Conservation (phyloP, 192 early-diverging fungal species). For the Coemansia sp. region DNA sequence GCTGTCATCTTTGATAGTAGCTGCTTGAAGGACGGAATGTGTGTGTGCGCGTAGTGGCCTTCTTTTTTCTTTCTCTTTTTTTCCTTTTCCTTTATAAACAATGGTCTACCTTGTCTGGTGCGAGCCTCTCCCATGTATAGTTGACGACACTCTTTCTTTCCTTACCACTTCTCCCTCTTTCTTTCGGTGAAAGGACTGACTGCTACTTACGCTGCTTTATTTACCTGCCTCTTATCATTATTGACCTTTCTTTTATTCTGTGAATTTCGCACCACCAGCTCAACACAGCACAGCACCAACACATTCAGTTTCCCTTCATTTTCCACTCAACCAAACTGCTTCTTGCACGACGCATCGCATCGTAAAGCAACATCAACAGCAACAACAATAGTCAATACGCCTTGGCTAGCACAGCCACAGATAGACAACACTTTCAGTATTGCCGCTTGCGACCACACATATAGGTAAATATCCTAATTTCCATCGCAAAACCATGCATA, state of each 20-base stretch:
- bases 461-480: not conserved
- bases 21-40: no score
- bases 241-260: not conserved
- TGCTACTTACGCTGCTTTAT: slow-evolving; percentile 1
- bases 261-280: not conserved
- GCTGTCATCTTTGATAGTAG: not conserved
- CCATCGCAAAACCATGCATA: not conserved
- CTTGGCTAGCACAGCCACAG: not conserved
- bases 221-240: not conserved
- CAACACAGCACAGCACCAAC: not conserved
- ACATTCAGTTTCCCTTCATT: not conserved
- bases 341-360: not conserved
- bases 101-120: not conserved
- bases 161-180: not conserved
- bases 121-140: not conserved
- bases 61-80: not conserved
- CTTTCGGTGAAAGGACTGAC: not conserved
- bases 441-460: not conserved
- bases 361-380: not conserved
- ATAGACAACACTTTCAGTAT: not conserved
- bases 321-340: not conserved
- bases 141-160: not conserved
- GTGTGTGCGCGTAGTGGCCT: not conserved
- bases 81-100: not conserved
- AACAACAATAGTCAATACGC: not conserved